phyloP scores from a whole-genome alignment of 257 asterid species.

The Petunia secreta region DNA sequence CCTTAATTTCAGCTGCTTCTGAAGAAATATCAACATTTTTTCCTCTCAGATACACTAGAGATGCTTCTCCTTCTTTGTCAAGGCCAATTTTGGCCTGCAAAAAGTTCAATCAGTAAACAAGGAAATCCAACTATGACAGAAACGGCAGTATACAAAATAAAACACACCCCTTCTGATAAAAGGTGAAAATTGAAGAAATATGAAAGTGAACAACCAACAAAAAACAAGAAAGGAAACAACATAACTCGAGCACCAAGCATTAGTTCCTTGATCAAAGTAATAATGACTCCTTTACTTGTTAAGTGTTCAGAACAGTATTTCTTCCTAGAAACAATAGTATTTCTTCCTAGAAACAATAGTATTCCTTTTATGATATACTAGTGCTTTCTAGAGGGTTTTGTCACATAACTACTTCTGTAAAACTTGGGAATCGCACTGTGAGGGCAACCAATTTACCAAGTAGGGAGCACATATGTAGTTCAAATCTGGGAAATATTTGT shows the following conservation, averaged over 20 bases:
- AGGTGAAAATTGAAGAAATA: not conserved
- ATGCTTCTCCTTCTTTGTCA: constrained; percentile 29
- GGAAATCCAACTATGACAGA: not conserved
- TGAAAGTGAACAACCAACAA: not conserved
- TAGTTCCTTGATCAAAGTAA: not conserved
- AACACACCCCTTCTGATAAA: not conserved
- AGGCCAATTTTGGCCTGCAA: constrained; percentile 39
- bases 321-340: too few relatives aligned
- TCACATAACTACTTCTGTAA: not conserved
- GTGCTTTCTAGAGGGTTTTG: not conserved
- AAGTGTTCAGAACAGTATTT: not conserved
- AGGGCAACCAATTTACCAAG: not conserved
- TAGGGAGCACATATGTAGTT: not conserved
- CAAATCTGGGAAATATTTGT: not conserved
- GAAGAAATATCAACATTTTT: constrained; percentile 35
- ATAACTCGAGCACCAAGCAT: not conserved
- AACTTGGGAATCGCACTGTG: not conserved
- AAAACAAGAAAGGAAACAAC: not conserved
- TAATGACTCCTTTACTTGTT: not conserved
- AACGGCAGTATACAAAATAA: not conserved
- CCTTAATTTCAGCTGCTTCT: constrained; percentile 42
- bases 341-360: not conserved
- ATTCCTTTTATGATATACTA: not conserved
- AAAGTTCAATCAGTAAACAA: not conserved
- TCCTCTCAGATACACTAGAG: constrained; percentile 40